These are phyloP conservation scores for Crassisporium funariophilum DNA, from an alignment of 768 basidiomycete genomes.

Conservation along the genomic window DNA sequence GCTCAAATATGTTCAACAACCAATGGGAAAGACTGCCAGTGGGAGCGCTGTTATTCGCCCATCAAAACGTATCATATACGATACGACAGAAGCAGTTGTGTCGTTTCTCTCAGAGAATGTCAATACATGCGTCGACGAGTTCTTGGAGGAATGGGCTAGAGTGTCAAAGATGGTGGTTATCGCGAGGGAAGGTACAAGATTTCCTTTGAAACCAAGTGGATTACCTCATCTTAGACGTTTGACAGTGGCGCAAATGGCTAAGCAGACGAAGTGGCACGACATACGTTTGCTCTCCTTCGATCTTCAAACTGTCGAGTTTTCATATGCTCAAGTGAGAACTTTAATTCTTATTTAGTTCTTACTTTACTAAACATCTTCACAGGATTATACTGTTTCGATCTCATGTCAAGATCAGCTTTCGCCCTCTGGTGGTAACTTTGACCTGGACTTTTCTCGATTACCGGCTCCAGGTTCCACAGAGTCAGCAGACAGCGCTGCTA, in stretches of 20 bases:
- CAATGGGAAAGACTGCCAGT: conserved; percentile 70
- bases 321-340: conserved; percentile 63
- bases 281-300: conserved; percentile 88
- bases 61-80: conserved; percentile 87
- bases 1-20: conserved; percentile 86
- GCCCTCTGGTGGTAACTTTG: conserved; percentile 68
- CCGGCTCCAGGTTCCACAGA: conserved; percentile 27
- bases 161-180: conserved; percentile 95
- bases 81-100: conserved; percentile 85
- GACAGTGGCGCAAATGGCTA: conserved; percentile 84
- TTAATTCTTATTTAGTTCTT: background rate
- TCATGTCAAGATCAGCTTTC: conserved; percentile 78
- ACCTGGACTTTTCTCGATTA: conserved; percentile 69
- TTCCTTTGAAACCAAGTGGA: background rate
- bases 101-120: conserved; percentile 88
- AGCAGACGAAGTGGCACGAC: conserved; percentile 69
- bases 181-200: conserved; percentile 72
- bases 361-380: background rate
- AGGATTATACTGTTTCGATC: conserved; percentile 81
- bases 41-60: conserved; percentile 73
- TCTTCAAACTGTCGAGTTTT: conserved; percentile 89
- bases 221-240: background rate
- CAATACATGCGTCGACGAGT: conserved; percentile 86
- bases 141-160: conserved; percentile 89
- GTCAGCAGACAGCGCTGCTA: conserved; percentile 22